Conservation (phyloP, 2,329 filamentous ascomycete species). For the Aspergillus sp. region DNA sequence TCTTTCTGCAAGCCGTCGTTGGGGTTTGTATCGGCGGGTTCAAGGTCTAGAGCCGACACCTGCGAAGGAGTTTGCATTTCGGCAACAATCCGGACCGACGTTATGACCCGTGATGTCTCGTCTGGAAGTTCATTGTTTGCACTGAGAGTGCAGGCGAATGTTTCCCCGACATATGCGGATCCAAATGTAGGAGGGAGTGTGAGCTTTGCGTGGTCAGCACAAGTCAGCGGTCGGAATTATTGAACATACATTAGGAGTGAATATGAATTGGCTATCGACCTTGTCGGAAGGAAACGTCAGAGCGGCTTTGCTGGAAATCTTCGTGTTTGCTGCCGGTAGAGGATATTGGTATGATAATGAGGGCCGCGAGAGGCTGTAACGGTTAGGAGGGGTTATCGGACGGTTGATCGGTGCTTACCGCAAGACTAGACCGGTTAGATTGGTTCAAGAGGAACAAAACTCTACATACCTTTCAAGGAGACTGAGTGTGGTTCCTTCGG, state of each 20-base stretch:
- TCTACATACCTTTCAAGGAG: slow-evolving; percentile 64
- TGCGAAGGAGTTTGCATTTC: slow-evolving; percentile 93
- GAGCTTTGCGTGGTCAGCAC: slow-evolving; percentile 47
- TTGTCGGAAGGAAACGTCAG: slow-evolving; percentile 66
- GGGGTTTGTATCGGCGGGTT: slow-evolving; percentile 49
- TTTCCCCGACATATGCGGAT: slow-evolving; percentile 92
- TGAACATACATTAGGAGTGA: slow-evolving; percentile 52
- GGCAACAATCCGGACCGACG: slow-evolving; percentile 77
- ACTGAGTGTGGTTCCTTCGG: slow-evolving; percentile 75
- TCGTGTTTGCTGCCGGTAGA: slow-evolving; percentile 47
- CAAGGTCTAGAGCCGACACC: slow-evolving; percentile 62
- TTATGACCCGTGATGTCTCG: slow-evolving; percentile 54
- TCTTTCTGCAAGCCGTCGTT: slow-evolving; percentile 44
- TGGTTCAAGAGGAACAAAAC: slow-evolving; percentile 1
- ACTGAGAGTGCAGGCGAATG: slow-evolving; percentile 90
- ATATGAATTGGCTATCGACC: slow-evolving; percentile 53
- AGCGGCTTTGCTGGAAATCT: slow-evolving; percentile 63
- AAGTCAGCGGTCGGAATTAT: background rate
- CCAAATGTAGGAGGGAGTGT: slow-evolving; percentile 90
- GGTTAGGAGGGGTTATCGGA: slow-evolving; percentile 15
- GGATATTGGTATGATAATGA: slow-evolving; percentile 48
- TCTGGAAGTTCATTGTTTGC: slow-evolving; percentile 78
- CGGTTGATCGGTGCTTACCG: slow-evolving; percentile 32
- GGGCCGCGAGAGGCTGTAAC: slow-evolving; percentile 70
- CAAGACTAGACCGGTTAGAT: slow-evolving; percentile 34